A percentile compares a stretch with the other conserved stretches of the same genome.
Evolutionary conservation across 140 eudicot species (phyloP).

Genomic region (Erigeron philadelphicus): DNA sequence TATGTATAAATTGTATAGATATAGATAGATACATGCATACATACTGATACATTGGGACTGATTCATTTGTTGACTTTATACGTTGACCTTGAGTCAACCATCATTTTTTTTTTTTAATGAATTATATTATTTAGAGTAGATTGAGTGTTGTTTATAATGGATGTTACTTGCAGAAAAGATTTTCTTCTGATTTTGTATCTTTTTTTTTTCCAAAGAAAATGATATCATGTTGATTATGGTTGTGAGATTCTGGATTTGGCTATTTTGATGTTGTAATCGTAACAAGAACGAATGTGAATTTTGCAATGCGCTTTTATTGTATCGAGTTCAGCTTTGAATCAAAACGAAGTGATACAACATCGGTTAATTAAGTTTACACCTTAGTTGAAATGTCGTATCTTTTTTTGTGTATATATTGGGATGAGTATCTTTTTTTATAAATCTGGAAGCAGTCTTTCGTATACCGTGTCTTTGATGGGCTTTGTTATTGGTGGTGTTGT

Average conservation of each 20-base stretch:
- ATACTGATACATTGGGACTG: conserved; percentile 10
- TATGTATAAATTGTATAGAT: no score
- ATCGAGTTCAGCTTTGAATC: neutral
- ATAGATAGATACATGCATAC: no score
- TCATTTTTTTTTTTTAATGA: conserved; percentile 16
- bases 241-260: conserved; percentile 20
- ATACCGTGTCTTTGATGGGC: no score
- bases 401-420: neutral
- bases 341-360: neutral
- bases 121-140: conserved; percentile 12
- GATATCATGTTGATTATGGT: neutral
- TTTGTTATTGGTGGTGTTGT: neutral
- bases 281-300: neutral
- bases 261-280: conserved; percentile 10
- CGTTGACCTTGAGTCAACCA: conserved; percentile 33
- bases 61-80: conserved; percentile 20
- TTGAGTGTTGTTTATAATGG: neutral
- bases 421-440: neutral
- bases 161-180: no score
- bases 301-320: neutral
- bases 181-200: no score
- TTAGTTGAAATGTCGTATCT: neutral
- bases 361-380: neutral
- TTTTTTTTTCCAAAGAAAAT: no score
- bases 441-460: neutral